Conservation (phyloP, 176 grass and related monocot genomes). For the Carex parvula region DNA sequence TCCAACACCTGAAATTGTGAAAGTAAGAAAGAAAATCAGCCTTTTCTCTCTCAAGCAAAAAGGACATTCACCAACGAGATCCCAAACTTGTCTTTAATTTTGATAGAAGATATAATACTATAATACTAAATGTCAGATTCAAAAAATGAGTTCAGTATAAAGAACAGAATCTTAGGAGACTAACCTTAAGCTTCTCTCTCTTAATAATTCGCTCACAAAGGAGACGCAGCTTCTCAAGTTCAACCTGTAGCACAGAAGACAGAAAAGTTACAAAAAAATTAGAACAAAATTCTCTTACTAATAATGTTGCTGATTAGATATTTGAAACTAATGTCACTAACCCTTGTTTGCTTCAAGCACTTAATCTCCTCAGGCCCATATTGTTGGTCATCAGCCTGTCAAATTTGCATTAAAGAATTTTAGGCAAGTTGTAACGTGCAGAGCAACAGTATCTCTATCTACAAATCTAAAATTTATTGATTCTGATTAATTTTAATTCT, state of each 20-base stretch:
- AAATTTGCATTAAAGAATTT: conserved; percentile 27
- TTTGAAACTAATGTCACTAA: conserved; percentile 35
- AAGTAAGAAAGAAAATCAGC: conserved; percentile 7
- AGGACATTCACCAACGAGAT: no score
- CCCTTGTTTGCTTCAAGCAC: conserved; percentile 81
- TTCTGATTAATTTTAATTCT: conserved; percentile 20
- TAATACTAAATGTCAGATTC: no score
- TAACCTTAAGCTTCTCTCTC: conserved; percentile 96
- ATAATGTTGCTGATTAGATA: conserved; percentile 23
- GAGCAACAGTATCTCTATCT: neutral
- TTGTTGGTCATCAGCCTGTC: conserved; percentile 57
- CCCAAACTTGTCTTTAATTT: no score
- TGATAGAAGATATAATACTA: no score
- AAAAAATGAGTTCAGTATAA: no score
- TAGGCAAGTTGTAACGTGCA: conserved; percentile 16
- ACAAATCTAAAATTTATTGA: neutral
- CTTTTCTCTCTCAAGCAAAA: neutral
- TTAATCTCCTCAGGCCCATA: conserved; percentile 80
- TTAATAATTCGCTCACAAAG: conserved; percentile 97
- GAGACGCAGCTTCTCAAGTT: conserved; percentile 88
- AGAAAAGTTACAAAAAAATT: conserved; percentile 21
- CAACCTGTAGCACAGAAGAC: conserved; percentile 49
- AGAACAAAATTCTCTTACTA: conserved; percentile 13
- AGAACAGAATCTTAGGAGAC: conserved; percentile 12
- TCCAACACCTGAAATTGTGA: conserved; percentile 53